These are phyloP conservation scores for Thozetella sp. DNA, from an alignment of 495 filamentous ascomycete species.

Conservation along the genomic window DNA sequence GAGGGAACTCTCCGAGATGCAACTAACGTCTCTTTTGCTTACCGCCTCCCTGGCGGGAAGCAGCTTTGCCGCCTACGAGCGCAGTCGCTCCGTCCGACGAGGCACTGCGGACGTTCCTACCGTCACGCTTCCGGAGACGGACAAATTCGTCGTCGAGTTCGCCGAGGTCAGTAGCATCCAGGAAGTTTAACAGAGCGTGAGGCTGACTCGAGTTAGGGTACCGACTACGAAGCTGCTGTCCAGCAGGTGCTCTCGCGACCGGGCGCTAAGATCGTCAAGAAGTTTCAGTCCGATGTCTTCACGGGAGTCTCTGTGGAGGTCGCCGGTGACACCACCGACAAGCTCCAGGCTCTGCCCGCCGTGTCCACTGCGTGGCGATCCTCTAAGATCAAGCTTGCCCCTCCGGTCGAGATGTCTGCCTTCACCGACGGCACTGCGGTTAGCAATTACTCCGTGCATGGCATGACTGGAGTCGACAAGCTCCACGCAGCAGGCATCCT, in stretches of 20 bases:
- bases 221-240: neutral
- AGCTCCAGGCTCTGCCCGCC: conserved; percentile 9
- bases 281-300: conserved; percentile 18
- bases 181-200: neutral
- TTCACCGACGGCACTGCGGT: conserved; percentile 7
- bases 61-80: neutral
- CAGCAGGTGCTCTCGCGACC: neutral
- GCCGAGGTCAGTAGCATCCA: neutral
- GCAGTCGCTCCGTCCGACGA: neutral
- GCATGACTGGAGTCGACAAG: conserved; percentile 13
- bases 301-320: conserved; percentile 17
- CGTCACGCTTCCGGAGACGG: neutral
- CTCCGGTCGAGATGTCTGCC: conserved; percentile 1
- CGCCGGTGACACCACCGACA: conserved; percentile 6
- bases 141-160: neutral
- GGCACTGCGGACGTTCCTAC: neutral
- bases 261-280: conserved; percentile 19
- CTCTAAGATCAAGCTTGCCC: conserved; percentile 10
- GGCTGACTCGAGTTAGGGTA: neutral
- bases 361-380: conserved; percentile 14
- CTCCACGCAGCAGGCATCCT: conserved; percentile 15
- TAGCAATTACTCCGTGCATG: conserved; percentile 15
- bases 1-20: neutral
- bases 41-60: neutral
- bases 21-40: neutral